phyloP scores from a whole-genome alignment of 306 rosid species.

The Prunus mume region DNA sequence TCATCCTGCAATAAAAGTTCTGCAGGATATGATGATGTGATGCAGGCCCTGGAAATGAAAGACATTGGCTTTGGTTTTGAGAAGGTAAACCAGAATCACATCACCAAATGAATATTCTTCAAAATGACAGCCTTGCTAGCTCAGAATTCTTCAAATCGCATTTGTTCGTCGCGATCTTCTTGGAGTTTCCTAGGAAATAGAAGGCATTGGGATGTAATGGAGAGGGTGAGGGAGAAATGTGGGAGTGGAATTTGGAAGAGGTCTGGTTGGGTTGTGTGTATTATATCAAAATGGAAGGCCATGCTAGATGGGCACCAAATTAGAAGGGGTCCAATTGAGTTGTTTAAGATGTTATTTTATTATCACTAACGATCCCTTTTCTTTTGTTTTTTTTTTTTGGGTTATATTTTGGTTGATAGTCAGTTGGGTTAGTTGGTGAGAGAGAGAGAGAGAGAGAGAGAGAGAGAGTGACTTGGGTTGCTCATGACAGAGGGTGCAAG shows the following conservation, averaged over 20 bases:
- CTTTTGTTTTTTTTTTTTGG: constrained; percentile 12
- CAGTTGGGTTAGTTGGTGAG: constrained; percentile 30
- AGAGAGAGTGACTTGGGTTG: constrained; percentile 19
- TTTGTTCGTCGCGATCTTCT: constrained; percentile 20
- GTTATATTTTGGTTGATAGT: not conserved
- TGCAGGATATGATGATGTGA: not conserved
- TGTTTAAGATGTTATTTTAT: constrained; percentile 21
- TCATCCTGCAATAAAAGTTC: not conserved
- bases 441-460: constrained; percentile 13
- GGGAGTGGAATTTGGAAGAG: constrained; percentile 16
- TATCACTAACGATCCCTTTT: constrained; percentile 5
- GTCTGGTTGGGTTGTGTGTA: constrained; percentile 3
- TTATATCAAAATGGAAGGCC: constrained; percentile 24
- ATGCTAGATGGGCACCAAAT: constrained; percentile 25
- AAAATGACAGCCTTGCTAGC: constrained; percentile 7
- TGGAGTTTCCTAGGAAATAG: constrained; percentile 44
- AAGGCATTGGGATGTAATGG: constrained; percentile 18
- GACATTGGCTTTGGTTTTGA: not conserved
- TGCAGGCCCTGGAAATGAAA: not conserved
- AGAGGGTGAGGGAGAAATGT: constrained; percentile 19
- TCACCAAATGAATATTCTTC: constrained; percentile 25
- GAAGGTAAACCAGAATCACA: constrained; percentile 39
- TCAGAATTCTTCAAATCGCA: constrained; percentile 34
- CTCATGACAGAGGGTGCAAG: constrained; percentile 33
- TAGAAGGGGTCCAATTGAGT: constrained; percentile 20